phyloP scores from a whole-genome alignment of 345 rosid species.

The Moringa oleifera region DNA sequence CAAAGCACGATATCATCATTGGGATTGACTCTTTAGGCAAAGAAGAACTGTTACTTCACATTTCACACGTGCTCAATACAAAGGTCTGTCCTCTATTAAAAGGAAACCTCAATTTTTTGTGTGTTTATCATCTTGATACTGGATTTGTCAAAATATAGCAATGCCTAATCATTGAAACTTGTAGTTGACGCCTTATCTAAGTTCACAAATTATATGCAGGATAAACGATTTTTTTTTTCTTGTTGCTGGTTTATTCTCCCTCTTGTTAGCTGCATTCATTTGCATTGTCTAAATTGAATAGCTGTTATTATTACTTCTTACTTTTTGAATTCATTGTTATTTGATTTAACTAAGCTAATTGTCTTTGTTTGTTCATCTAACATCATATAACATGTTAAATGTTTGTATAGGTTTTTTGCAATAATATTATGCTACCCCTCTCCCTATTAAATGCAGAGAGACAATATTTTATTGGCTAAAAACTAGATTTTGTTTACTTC shows the following conservation, averaged over 20 bases:
- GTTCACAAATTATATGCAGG: background rate
- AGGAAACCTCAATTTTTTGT: background rate
- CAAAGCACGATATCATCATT: slow-evolving; percentile 59
- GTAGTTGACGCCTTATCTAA: background rate
- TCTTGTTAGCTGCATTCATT: too few relatives aligned
- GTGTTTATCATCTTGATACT: background rate
- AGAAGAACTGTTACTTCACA: slow-evolving; percentile 58
- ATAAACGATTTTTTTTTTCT: too few relatives aligned
- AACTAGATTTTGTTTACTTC: too few relatives aligned
- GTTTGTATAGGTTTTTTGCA: too few relatives aligned
- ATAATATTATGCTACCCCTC: background rate
- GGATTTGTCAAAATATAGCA: background rate
- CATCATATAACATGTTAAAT: too few relatives aligned
- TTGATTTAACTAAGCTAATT: too few relatives aligned
- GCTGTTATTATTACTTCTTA: background rate
- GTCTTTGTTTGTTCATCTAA: background rate
- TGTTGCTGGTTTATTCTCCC: too few relatives aligned
- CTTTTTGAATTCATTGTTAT: background rate
- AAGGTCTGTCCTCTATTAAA: slow-evolving; percentile 33
- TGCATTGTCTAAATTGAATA: too few relatives aligned
- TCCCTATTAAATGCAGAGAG: background rate
- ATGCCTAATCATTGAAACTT: background rate
- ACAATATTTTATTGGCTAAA: background rate
- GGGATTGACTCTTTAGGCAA: slow-evolving; percentile 71
- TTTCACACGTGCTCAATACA: slow-evolving; percentile 42